Conservation (phyloP, 2,329 filamentous ascomycete genomes). For the Falciphora oryzae region DNA sequence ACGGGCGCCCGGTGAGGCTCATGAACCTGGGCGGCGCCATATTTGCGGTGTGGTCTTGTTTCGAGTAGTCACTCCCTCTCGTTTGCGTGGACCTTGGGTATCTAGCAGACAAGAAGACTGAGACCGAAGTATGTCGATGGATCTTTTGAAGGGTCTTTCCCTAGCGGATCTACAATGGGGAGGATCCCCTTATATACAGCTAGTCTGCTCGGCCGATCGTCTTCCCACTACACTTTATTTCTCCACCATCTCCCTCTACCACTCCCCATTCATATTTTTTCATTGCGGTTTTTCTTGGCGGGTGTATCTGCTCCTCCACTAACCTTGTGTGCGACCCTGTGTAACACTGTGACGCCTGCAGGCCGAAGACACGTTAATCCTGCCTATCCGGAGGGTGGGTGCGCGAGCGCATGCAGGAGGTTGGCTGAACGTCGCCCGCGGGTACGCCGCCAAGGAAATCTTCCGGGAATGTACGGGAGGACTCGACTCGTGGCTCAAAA, state of each 20-base stretch:
- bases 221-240: not conserved
- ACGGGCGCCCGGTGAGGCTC: slow-evolving; percentile 51
- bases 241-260: not conserved
- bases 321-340: not conserved
- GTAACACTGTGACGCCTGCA: not conserved
- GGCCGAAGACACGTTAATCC: too few species aligned
- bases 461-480: not conserved
- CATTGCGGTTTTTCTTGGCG: not conserved
- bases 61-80: not conserved
- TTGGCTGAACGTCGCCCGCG: too few species aligned
- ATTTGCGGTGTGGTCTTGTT: slow-evolving; percentile 9
- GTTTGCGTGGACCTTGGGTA: not conserved
- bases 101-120: not conserved
- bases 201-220: not conserved
- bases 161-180: not conserved
- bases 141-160: not conserved
- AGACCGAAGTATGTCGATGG: not conserved
- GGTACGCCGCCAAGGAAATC: not conserved
- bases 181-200: not conserved
- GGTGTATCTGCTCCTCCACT: not conserved
- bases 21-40: slow-evolving; percentile 52
- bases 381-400: too few species aligned
- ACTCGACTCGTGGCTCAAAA: not conserved
- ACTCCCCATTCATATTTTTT: not conserved
- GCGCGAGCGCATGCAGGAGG: too few species aligned